A percentile compares a stretch with the other conserved stretches of the same genome.
phyloP scores from a whole-genome alignment of 306 rosid genomes.

The Hippophae rhamnoides region DNA sequence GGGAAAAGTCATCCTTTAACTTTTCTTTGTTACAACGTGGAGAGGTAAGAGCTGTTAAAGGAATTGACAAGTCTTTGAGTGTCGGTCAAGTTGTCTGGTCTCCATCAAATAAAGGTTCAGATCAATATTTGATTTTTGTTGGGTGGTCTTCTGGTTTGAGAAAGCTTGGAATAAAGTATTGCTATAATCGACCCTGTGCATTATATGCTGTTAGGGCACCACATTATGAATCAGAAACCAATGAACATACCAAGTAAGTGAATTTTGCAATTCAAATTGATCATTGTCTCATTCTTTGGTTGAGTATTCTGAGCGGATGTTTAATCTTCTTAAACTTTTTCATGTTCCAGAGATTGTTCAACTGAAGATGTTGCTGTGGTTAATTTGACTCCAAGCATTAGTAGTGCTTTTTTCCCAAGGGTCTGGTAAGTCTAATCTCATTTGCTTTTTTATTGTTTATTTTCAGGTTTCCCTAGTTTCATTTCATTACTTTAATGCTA shows the following conservation, averaged over 20 bases:
- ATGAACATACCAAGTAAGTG: constrained; percentile 45
- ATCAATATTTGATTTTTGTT: constrained; percentile 63
- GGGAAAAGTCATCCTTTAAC: constrained; percentile 8
- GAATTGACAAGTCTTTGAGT: constrained; percentile 57
- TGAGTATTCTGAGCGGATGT: background rate
- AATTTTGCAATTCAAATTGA: constrained; percentile 9
- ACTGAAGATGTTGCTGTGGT: constrained; percentile 25
- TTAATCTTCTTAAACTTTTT: constrained; percentile 5
- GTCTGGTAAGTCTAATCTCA: constrained; percentile 50
- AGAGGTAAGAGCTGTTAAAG: constrained; percentile 56
- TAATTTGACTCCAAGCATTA: constrained; percentile 60
- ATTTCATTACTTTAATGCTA: background rate
- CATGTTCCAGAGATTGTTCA: constrained; percentile 36
- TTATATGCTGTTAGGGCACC: constrained; percentile 51
- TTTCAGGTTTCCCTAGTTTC: background rate
- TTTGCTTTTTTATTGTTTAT: background rate
- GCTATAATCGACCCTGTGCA: constrained; percentile 76
- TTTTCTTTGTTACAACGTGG: constrained; percentile 35
- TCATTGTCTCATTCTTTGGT: no score
- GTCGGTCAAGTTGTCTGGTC: constrained; percentile 93
- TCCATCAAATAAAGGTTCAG: constrained; percentile 35
- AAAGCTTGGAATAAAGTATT: constrained; percentile 80
- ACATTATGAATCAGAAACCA: constrained; percentile 27
- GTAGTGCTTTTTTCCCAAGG: constrained; percentile 66
- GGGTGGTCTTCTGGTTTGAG: constrained; percentile 67